phyloP scores from a whole-genome alignment of 257 asterid species.

The Paraleonurus japonicus region DNA sequence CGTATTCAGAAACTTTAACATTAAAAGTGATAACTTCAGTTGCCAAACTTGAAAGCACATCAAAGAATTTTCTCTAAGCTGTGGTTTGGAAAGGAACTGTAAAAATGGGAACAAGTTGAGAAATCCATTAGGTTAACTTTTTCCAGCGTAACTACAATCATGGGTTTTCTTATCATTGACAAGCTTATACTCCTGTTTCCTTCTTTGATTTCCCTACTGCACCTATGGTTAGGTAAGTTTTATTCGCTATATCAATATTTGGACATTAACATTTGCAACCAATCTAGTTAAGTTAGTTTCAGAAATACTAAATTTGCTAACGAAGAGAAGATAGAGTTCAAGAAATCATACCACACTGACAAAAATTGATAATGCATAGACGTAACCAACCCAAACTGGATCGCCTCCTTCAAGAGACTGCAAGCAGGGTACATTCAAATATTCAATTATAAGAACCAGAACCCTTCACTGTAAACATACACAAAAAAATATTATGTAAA shows the following conservation, averaged over 20 bases:
- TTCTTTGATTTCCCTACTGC: background rate
- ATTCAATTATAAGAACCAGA: conserved; percentile 26
- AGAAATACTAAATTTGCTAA: conserved; percentile 6
- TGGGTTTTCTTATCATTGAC: conserved; percentile 2
- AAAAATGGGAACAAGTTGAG: conserved; percentile 2
- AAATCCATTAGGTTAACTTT: background rate
- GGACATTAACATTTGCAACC: background rate
- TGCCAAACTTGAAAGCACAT: background rate
- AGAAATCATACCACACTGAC: conserved; percentile 69
- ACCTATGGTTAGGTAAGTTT: background rate
- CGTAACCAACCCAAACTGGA: conserved; percentile 83
- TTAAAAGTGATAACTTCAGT: background rate
- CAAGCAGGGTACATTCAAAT: conserved; percentile 33
- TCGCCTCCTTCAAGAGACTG: conserved; percentile 82
- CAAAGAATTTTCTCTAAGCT: background rate
- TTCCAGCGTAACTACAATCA: background rate
- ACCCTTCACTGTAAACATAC: conserved; percentile 9
- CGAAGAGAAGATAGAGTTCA: background rate
- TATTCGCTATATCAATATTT: background rate
- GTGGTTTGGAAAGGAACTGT: background rate
- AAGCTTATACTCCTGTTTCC: background rate
- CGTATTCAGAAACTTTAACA: background rate
- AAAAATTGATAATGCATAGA: conserved; percentile 79
- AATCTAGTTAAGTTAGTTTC: background rate
- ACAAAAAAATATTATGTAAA: conserved; percentile 2